phyloP scores from a whole-genome alignment of 257 asterid species.

The Cruciata laevipes region DNA sequence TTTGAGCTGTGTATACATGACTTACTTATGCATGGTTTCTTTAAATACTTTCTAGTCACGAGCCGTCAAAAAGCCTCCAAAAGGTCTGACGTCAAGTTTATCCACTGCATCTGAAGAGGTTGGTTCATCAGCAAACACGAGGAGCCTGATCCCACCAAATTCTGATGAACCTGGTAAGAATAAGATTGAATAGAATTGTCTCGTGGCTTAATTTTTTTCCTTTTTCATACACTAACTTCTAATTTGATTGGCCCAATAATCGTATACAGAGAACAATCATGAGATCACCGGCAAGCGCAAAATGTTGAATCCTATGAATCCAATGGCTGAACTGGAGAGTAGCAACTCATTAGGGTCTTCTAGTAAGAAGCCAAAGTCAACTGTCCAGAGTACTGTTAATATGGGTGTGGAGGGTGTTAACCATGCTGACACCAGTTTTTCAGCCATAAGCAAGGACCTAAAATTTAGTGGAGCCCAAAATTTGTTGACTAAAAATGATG shows the following conservation, averaged over 20 bases:
- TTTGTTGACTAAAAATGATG: slow-evolving; percentile 13
- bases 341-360: slow-evolving; percentile 35
- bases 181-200: background rate
- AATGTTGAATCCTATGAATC: slow-evolving; percentile 27
- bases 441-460: slow-evolving; percentile 22
- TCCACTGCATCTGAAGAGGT: slow-evolving; percentile 22
- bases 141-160: slow-evolving; percentile 18
- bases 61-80: slow-evolving; percentile 25
- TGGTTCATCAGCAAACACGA: slow-evolving; percentile 29
- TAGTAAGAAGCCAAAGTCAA: slow-evolving; percentile 43
- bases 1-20: slow-evolving; percentile 5
- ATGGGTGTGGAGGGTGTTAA: slow-evolving; percentile 15
- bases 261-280: slow-evolving; percentile 29
- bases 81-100: slow-evolving; percentile 28
- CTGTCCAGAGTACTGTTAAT: slow-evolving; percentile 23
- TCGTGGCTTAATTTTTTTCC: background rate
- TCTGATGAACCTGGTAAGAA: slow-evolving; percentile 33
- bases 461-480: slow-evolving; percentile 27
- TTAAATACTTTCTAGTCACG: slow-evolving; percentile 33
- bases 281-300: slow-evolving; percentile 34
- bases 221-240: slow-evolving; percentile 1
- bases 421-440: slow-evolving; percentile 21
- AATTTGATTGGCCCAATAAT: slow-evolving; percentile 11
- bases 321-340: slow-evolving; percentile 23
- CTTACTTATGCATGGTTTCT: slow-evolving; percentile 13